Evolutionary conservation across 2,329 filamentous ascomycete genomes (phyloP).

Genomic region (Dothiorella sarmentorum): DNA sequence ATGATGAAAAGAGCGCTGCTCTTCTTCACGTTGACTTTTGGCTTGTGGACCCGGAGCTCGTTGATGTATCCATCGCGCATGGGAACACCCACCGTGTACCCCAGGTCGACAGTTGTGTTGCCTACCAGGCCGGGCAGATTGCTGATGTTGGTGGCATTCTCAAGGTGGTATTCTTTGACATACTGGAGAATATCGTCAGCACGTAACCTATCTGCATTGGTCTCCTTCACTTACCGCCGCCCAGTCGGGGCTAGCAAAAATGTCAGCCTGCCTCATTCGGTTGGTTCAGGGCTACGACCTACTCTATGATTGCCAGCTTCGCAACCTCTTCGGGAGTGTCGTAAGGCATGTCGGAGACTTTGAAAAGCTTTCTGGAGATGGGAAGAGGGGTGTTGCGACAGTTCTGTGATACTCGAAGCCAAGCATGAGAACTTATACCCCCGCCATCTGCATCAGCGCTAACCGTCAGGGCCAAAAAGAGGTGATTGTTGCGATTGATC

Average conservation of each 20-base stretch:
- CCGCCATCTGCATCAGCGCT: too few species aligned
- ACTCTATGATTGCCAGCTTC: not conserved
- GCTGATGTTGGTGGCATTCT: not conserved
- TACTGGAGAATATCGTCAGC: not conserved
- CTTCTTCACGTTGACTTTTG: not conserved
- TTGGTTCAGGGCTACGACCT: not conserved
- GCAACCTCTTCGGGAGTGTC: not conserved
- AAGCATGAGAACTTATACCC: too few species aligned
- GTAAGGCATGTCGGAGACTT: not conserved
- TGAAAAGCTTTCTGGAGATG: too few species aligned
- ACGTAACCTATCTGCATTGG: not conserved
- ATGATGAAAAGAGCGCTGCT: not conserved
- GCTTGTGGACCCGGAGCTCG: conserved; percentile 2
- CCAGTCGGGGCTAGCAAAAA: not conserved
- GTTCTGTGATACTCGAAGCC: too few species aligned
- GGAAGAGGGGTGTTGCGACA: too few species aligned
- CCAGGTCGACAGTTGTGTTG: not conserved
- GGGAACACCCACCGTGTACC: not conserved
- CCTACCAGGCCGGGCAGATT: not conserved
- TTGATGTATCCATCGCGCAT: not conserved
- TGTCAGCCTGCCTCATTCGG: not conserved
- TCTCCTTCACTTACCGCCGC: not conserved
- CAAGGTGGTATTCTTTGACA: not conserved
- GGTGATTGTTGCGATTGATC: too few species aligned
- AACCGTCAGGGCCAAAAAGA: too few species aligned